Conservation (phyloP, 2,329 filamentous ascomycete species). For the Venturia nashicola region DNA sequence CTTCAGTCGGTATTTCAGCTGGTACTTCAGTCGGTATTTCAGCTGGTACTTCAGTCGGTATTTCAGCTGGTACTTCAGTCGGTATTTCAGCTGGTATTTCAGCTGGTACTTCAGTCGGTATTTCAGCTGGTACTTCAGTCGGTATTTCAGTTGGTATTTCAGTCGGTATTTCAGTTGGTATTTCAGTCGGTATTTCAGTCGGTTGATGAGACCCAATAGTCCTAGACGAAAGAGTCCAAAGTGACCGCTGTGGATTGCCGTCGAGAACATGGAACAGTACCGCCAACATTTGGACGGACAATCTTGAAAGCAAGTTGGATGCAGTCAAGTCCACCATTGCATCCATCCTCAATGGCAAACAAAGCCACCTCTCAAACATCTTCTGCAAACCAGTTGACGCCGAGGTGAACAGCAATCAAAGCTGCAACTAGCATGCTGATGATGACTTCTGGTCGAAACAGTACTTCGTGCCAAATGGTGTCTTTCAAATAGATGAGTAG, state of each 20-base stretch:
- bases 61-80: not conserved
- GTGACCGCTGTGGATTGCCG: not conserved
- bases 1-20: not conserved
- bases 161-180: not conserved
- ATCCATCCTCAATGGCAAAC: not conserved
- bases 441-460: not conserved
- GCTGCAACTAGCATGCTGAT: not conserved
- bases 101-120: not conserved
- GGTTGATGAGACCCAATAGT: not conserved
- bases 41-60: not conserved
- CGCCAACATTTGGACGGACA: not conserved
- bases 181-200: conserved; percentile 2
- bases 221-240: not conserved
- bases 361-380: not conserved
- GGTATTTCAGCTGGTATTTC: not conserved
- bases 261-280: not conserved
- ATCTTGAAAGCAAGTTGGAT: not conserved
- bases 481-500: not conserved
- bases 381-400: not conserved
- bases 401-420: not conserved
- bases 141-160: not conserved
- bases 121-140: not conserved
- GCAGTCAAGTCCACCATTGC: not conserved
- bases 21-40: not conserved
- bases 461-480: not conserved